Conservation (phyloP, 1,139 yeast species). For the Eremothecium coryli region DNA sequence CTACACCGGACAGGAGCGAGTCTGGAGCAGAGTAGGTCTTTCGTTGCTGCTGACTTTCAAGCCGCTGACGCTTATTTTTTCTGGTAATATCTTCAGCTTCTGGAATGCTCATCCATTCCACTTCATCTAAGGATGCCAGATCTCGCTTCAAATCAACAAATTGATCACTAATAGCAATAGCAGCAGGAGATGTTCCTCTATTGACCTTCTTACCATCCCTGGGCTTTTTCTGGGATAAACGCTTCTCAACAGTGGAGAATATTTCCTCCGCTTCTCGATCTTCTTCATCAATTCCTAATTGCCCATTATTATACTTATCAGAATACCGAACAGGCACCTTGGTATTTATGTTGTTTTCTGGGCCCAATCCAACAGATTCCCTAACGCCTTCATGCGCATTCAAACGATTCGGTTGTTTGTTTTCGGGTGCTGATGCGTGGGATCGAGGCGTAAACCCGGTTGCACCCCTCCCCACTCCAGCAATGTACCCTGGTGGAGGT, state of each 20-base stretch:
- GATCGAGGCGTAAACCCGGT: conserved; percentile 67
- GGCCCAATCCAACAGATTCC: conserved; percentile 12
- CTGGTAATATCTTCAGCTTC: conserved; percentile 85
- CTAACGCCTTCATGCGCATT: neutral
- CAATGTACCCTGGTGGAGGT: conserved; percentile 83
- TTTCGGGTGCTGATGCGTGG: neutral
- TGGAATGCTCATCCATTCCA: conserved; percentile 76
- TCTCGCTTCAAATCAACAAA: conserved; percentile 57
- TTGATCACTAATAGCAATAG: conserved; percentile 32
- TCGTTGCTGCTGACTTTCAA: conserved; percentile 53
- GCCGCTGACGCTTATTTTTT: conserved; percentile 61
- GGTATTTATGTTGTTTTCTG: conserved; percentile 34
- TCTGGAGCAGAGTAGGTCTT: conserved; percentile 84
- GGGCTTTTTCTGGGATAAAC: conserved; percentile 36
- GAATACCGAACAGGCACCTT: no score
- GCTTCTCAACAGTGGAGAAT: conserved; percentile 54
- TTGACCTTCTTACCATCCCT: neutral
- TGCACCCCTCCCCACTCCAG: conserved; percentile 95
- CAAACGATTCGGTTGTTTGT: neutral
- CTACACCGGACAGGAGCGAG: conserved; percentile 35
- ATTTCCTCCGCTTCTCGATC: conserved; percentile 75
- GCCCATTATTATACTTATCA: no score
- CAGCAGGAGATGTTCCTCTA: conserved; percentile 26
- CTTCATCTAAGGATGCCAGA: conserved; percentile 48
- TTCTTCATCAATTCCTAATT: conserved; percentile 30